Evolutionary conservation across 2,329 filamentous ascomycete genomes (phyloP).

Genomic region (Xylariaceae sp.): DNA sequence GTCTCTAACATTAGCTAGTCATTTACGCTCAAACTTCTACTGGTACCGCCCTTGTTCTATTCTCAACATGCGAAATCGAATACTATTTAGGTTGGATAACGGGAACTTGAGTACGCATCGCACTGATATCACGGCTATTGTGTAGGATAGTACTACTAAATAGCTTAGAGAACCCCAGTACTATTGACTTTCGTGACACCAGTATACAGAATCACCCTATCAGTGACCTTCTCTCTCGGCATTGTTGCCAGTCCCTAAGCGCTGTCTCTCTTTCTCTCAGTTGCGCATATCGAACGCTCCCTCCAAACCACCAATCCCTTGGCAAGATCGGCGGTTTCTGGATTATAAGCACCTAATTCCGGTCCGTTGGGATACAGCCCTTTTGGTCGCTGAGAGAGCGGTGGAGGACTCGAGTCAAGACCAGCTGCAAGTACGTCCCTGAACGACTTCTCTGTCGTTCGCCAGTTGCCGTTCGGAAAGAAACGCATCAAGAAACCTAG

Average conservation of each 20-base stretch:
- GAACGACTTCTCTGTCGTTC: constrained; percentile 23
- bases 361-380: constrained; percentile 22
- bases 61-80: too few relatives aligned
- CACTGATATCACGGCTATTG: too few relatives aligned
- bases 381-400: constrained; percentile 21
- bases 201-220: too few relatives aligned
- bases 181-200: too few relatives aligned
- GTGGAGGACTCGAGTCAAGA: constrained; percentile 5
- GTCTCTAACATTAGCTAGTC: too few relatives aligned
- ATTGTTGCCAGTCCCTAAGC: neutral
- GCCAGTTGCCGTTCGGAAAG: constrained; percentile 18
- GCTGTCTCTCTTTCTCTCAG: neutral
- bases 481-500: neutral
- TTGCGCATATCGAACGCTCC: constrained; percentile 1
- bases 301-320: constrained; percentile 22
- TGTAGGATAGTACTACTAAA: too few relatives aligned
- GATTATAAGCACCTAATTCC: constrained; percentile 10
- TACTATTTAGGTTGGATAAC: too few relatives aligned
- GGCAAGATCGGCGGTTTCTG: constrained; percentile 17
- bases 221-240: too few relatives aligned
- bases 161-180: too few relatives aligned
- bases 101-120: too few relatives aligned
- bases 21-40: too few relatives aligned
- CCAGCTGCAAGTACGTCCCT: constrained; percentile 22
- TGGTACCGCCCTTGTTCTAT: too few relatives aligned